Percentiles rank a stretch among this genome's conserved stretches.
These are phyloP conservation scores for Fusarium sp. DNA, from an alignment of 2,329 filamentous ascomycete genomes.

Conservation along the genomic window DNA sequence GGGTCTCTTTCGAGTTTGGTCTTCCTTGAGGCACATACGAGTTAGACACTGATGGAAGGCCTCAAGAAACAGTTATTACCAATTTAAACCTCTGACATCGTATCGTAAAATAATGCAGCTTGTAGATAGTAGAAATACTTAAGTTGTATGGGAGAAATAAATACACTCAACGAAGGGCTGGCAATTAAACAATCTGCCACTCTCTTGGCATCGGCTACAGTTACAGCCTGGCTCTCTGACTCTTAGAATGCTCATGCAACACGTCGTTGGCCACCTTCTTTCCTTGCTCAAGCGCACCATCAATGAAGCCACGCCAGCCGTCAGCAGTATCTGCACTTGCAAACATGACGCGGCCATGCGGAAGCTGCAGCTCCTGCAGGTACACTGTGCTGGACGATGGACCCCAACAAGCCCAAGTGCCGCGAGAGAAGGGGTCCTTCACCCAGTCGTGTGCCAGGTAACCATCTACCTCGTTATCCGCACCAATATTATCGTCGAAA, in stretches of 20 bases:
- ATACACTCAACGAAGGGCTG: too few species aligned
- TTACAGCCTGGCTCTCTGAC: neutral
- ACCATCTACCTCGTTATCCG: conserved; percentile 9
- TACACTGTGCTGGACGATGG: conserved; percentile 8
- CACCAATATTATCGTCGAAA: neutral
- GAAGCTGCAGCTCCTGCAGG: conserved; percentile 26
- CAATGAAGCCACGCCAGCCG: conserved; percentile 43
- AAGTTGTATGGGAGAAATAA: too few species aligned
- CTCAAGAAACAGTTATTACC: too few species aligned
- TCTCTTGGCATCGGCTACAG: neutral
- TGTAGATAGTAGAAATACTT: too few species aligned
- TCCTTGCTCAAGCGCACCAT: conserved; percentile 42
- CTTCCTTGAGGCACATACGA: too few species aligned
- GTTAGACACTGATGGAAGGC: too few species aligned
- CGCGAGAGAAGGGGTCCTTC: conserved; percentile 28
- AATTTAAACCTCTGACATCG: too few species aligned
- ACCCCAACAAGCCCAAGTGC: conserved; percentile 38
- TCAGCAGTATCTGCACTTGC: conserved; percentile 41
- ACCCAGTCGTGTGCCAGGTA: conserved; percentile 42
- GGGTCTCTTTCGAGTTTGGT: too few species aligned
- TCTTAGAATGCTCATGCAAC: neutral
- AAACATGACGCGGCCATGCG: conserved; percentile 31
- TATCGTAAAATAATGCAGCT: too few species aligned
- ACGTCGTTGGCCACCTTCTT: neutral
- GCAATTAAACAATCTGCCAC: too few species aligned